Base-by-base conservation (phyloP, 352 stramenopile species). In the Globisporangium iwayamae region DNA sequence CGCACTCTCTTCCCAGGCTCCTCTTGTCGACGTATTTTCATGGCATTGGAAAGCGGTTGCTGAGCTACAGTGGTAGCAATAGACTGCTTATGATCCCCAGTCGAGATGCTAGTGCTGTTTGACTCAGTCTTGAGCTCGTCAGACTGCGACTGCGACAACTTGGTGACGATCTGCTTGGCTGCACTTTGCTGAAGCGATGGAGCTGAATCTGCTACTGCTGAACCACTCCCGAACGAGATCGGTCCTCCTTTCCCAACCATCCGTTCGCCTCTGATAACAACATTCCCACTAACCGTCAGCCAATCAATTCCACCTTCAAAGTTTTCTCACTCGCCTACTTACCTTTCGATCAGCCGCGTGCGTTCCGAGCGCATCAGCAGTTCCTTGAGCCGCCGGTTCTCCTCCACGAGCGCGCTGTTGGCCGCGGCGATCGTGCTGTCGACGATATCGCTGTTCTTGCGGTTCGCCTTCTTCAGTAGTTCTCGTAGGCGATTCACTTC, bases 331-430 rank as follows among this genome's bases (percentile, higher is more conserved):
- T 52, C 8, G 4, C 8, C 1, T 18, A 25, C 38, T 18, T 62
- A 89, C 80, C 75, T 70, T 34, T 88, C 77, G 0, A 72, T 58
- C 30, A 76, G 62, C 13, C 72, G 75, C 62, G 72, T 82, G 9
- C 69, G 77, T 56, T 85, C 73, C 3, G 79, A 83, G 30, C 87
- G 65, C 51, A 83, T 72, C 9, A 90, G 57, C 32, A 89, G 51
- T 57, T 86, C 79, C 36, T 86, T 90, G 9, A 90, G 60, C 1
- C 79, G 72, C 16, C 72, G 71, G 59, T 90, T 90, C 65, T 90
- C 81, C 60, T 87, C 77, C 11, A 89, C 36, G 22, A 90, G 66
- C n/a, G 79, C 75, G 22, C 46, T 72, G 61, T 85, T 87, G 1
- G 73, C 73, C 18, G 71, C 67, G 1, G 51, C 54, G 0, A 62